Conservation (phyloP, 148 eudicot species). For the Rhododendron williamsianum region DNA sequence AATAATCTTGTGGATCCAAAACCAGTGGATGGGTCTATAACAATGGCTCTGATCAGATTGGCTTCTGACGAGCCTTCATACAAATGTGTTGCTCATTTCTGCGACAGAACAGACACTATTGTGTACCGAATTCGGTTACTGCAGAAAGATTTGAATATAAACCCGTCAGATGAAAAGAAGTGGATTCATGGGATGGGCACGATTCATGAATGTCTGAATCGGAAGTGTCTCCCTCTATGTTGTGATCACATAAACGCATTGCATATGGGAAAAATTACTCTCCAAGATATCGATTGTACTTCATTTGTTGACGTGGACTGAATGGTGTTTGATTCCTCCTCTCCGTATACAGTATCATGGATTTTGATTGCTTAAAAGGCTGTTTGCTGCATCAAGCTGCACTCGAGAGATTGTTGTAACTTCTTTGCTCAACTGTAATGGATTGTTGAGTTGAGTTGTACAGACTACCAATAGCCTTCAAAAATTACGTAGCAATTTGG, state of each 20-base stretch:
- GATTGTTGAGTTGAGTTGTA: neutral
- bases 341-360: neutral
- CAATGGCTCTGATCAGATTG: constrained; percentile 54
- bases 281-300: constrained; percentile 74
- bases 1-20: constrained; percentile 62
- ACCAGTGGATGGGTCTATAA: constrained; percentile 76
- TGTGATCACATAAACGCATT: constrained; percentile 57
- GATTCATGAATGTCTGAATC: constrained; percentile 47
- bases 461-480: neutral
- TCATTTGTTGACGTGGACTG: constrained; percentile 39
- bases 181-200: constrained; percentile 66
- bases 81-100: constrained; percentile 72
- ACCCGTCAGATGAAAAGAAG: constrained; percentile 33
- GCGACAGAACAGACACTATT: constrained; percentile 53
- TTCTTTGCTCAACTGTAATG: neutral
- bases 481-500: neutral
- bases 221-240: constrained; percentile 70
- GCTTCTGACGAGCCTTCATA: constrained; percentile 62
- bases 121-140: constrained; percentile 56
- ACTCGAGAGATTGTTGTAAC: neutral
- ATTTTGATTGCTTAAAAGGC: neutral
- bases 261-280: constrained; percentile 62
- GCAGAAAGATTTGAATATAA: constrained; percentile 37
- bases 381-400: neutral
- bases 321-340: neutral